Conservation (phyloP, 2,329 filamentous ascomycete genomes). For the Fusarium circinatum region DNA sequence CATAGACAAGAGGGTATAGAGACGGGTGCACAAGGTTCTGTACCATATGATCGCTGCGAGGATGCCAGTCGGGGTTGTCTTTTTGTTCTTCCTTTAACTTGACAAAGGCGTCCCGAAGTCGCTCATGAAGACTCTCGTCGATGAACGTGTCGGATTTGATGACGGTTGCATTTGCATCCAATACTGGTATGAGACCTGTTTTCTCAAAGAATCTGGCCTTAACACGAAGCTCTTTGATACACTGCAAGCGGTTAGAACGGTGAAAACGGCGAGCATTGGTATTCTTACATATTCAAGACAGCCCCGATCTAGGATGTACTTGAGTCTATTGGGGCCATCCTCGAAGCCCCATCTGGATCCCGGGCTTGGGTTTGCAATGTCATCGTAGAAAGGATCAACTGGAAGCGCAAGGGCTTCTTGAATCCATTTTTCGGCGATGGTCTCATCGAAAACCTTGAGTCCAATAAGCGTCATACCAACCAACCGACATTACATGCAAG, state of each 20-base stretch:
- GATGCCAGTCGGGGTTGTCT: constrained; percentile 31
- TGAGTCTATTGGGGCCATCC: neutral
- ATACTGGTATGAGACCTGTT: constrained; percentile 48
- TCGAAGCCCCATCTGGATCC: accelerated
- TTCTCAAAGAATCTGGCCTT: constrained; percentile 57
- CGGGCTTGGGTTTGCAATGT: neutral
- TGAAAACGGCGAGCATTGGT: neutral
- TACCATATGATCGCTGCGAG: neutral
- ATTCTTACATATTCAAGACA: constrained; percentile 31
- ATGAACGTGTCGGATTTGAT: constrained; percentile 41
- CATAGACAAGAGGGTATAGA: constrained; percentile 37
- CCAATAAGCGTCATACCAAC: neutral
- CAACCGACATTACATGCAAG: accelerated
- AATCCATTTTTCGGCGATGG: constrained; percentile 12
- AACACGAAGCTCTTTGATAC: constrained; percentile 54
- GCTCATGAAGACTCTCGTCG: neutral
- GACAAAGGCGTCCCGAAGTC: constrained; percentile 26
- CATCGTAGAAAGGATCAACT: neutral
- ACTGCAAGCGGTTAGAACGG: neutral
- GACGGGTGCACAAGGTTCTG: constrained; percentile 34
- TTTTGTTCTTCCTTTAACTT: constrained; percentile 33
- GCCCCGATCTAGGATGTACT: constrained; percentile 11
- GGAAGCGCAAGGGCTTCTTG: constrained; percentile 28
- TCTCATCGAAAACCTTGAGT: constrained; percentile 1
- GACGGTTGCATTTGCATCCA: constrained; percentile 34